A percentile compares a stretch with the other conserved stretches of the same genome.
Evolutionary conservation across 2,329 filamentous ascomycete genomes (phyloP).

Genomic region (Monilinia aucupariae): DNA sequence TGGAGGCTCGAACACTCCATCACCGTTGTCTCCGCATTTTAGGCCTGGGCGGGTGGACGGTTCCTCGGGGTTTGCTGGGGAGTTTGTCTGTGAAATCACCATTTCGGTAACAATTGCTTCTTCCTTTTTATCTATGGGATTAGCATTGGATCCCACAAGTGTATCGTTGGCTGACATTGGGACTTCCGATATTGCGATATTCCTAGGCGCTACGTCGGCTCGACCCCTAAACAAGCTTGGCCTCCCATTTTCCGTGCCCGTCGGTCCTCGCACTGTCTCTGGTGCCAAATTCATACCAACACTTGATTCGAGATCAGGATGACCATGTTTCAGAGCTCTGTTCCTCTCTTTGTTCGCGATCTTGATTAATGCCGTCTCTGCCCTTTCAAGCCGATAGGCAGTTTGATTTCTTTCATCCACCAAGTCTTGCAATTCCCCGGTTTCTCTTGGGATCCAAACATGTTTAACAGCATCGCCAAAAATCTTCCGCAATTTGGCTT

Average conservation of each 20-base stretch:
- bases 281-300: conserved; percentile 13
- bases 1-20: conserved; percentile 23
- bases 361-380: conserved; percentile 58
- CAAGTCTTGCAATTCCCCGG: conserved; percentile 52
- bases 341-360: conserved; percentile 50
- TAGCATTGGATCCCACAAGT: not conserved
- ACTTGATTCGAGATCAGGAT: conserved; percentile 35
- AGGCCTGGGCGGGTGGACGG: not conserved
- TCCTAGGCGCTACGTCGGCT: not conserved
- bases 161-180: not conserved
- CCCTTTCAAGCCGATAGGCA: conserved; percentile 57
- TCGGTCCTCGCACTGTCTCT: not conserved
- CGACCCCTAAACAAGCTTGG: not conserved
- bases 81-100: not conserved
- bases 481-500: conserved; percentile 51
- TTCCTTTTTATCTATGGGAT: not conserved
- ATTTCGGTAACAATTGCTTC: conserved; percentile 13
- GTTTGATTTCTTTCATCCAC: conserved; percentile 54
- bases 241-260: not conserved
- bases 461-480: conserved; percentile 59
- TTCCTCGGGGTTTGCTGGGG: not conserved
- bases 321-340: conserved; percentile 48
- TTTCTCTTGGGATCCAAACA: conserved; percentile 58
- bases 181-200: not conserved
- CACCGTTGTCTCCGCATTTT: conserved; percentile 19